Conservation (phyloP, 2,329 filamentous ascomycete species). For the Colletotrichum neosansevieriae region DNA sequence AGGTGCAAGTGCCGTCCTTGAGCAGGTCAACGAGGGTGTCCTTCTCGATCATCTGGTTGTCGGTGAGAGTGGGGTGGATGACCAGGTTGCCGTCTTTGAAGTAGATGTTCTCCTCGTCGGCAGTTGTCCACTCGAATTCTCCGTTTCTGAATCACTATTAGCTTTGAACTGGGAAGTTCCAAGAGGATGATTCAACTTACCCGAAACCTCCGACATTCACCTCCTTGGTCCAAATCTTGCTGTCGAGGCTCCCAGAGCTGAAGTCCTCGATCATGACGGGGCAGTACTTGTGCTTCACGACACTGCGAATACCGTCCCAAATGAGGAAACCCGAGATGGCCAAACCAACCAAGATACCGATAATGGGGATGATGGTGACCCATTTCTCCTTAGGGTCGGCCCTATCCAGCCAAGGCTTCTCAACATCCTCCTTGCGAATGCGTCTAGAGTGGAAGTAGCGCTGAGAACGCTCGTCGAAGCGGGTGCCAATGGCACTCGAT, state of each 20-base stretch:
- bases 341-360: slow-evolving; percentile 78
- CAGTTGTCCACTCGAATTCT: slow-evolving; percentile 83
- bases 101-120: slow-evolving; percentile 79
- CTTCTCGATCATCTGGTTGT: slow-evolving; percentile 72
- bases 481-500: slow-evolving; percentile 53
- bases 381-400: slow-evolving; percentile 85
- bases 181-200: slow-evolving; percentile 60
- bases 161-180: slow-evolving; percentile 2
- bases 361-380: slow-evolving; percentile 82
- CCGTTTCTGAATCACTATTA: slow-evolving; percentile 70
- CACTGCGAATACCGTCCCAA: slow-evolving; percentile 79
- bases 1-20: slow-evolving; percentile 75
- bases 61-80: slow-evolving; percentile 84
- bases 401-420: slow-evolving; percentile 82
- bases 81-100: slow-evolving; percentile 75
- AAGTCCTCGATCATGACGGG: slow-evolving; percentile 76
- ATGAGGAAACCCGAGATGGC: slow-evolving; percentile 77
- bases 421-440: slow-evolving; percentile 77
- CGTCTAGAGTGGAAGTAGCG: slow-evolving; percentile 81
- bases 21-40: slow-evolving; percentile 78
- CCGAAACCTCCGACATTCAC: slow-evolving; percentile 81
- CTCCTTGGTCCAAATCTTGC: slow-evolving; percentile 78
- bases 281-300: slow-evolving; percentile 82
- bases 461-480: slow-evolving; percentile 54
- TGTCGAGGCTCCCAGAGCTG: slow-evolving; percentile 65